Percentiles rank a stretch among this genome's conserved stretches.
Evolutionary conservation across 345 rosid genomes (phyloP).

Genomic region (Erysimum cheiranthoides): DNA sequence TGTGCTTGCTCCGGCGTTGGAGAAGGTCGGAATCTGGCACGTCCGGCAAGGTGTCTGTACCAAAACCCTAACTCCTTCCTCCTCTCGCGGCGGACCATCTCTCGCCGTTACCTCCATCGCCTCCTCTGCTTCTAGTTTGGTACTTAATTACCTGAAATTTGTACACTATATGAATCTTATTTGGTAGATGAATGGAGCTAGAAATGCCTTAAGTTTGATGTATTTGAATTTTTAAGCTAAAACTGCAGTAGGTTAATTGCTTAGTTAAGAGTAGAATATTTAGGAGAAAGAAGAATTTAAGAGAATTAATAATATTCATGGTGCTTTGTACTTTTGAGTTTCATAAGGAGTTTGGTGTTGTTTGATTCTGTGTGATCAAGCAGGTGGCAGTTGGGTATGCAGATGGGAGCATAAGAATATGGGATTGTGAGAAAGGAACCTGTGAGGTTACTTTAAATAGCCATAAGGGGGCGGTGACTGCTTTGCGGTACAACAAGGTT

Average conservation of each 20-base stretch:
- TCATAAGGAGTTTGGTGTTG: neutral
- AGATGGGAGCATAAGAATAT: constrained; percentile 87
- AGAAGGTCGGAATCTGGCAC: constrained; percentile 89
- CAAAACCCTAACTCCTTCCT: constrained; percentile 63
- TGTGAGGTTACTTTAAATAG: constrained; percentile 80
- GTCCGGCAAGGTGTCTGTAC: constrained; percentile 87
- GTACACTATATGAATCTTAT: neutral
- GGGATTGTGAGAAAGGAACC: constrained; percentile 85
- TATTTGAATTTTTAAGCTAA: neutral
- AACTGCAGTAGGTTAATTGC: neutral
- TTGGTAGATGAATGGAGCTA: neutral
- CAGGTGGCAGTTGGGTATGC: constrained; percentile 75
- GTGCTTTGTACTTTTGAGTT: neutral
- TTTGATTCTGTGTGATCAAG: constrained; percentile 12
- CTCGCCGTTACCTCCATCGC: constrained; percentile 67
- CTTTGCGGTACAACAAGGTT: constrained; percentile 62
- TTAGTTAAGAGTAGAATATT: neutral
- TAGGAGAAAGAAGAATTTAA: neutral
- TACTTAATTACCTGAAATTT: constrained; percentile 33
- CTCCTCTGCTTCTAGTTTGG: constrained; percentile 63
- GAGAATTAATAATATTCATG: neutral
- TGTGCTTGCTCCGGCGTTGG: constrained; percentile 81
- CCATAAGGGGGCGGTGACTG: constrained; percentile 91
- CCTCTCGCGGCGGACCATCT: constrained; percentile 62
- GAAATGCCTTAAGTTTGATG: neutral